phyloP scores from a whole-genome alignment of 306 rosid species.

The Lathyrus sativus region DNA sequence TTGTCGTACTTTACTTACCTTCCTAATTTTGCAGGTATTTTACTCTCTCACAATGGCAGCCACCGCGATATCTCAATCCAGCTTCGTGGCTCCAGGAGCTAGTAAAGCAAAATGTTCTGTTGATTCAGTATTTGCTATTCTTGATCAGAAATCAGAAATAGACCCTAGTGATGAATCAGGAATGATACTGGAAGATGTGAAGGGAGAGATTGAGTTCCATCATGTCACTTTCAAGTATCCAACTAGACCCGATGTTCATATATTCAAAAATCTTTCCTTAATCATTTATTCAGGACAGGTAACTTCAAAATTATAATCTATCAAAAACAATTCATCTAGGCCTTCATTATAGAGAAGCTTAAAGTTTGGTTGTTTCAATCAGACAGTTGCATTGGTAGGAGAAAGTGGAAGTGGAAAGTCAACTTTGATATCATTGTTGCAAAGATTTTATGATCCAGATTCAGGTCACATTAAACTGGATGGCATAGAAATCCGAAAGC shows the following conservation, averaged over 20 bases:
- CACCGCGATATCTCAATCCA: conserved; percentile 55
- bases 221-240: conserved; percentile 77
- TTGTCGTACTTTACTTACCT: background rate
- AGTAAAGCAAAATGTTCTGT: conserved; percentile 60
- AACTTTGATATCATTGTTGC: conserved; percentile 70
- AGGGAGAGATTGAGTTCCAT: conserved; percentile 61
- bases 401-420: conserved; percentile 93
- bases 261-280: conserved; percentile 65
- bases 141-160: conserved; percentile 61
- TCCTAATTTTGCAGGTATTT: conserved; percentile 55
- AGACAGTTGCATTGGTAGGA: conserved; percentile 86
- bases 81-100: conserved; percentile 55
- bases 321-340: background rate
- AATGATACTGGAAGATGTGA: conserved; percentile 49
- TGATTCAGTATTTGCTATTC: conserved; percentile 68
- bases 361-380: conserved; percentile 35
- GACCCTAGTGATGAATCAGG: conserved; percentile 62
- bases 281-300: conserved; percentile 72
- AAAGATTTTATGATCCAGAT: conserved; percentile 72
- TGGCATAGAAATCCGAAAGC: conserved; percentile 57
- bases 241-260: conserved; percentile 57
- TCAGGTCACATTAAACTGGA: conserved; percentile 69
- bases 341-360: conserved; percentile 26
- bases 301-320: conserved; percentile 2
- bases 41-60: conserved; percentile 63